phyloP scores from a whole-genome alignment of 2,329 filamentous ascomycete species.

The Parastagonospora nodorum region DNA sequence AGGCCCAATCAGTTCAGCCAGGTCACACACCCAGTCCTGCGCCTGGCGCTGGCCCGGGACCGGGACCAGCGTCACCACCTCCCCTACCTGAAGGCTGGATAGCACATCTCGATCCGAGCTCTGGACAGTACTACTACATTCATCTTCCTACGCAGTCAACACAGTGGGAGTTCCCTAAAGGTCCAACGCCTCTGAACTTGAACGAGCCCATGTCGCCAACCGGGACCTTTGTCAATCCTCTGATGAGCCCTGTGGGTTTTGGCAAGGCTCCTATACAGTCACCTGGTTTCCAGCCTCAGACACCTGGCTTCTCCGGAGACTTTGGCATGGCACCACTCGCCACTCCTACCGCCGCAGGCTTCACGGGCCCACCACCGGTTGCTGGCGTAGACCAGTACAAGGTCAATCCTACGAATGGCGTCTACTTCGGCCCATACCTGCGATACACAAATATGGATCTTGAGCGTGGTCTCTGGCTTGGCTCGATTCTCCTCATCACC shows the following conservation, averaged over 20 bases:
- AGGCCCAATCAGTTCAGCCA: constrained; percentile 27
- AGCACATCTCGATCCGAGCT: constrained; percentile 91
- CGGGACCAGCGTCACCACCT: constrained; percentile 80
- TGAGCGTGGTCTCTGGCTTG: constrained; percentile 86
- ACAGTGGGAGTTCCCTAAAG: constrained; percentile 98
- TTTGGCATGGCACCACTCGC: constrained; percentile 78
- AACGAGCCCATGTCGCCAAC: constrained; percentile 86
- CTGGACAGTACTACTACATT: constrained; percentile 98
- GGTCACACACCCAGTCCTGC: constrained; percentile 49
- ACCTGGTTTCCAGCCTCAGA: constrained; percentile 81
- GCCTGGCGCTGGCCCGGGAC: constrained; percentile 67
- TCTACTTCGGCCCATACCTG: constrained; percentile 96
- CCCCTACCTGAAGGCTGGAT: constrained; percentile 98
- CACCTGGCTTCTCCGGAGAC: constrained; percentile 82
- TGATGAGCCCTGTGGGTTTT: constrained; percentile 47
- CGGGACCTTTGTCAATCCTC: constrained; percentile 53
- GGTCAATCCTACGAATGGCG: constrained; percentile 88
- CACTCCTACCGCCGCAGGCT: constrained; percentile 78
- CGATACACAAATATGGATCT: constrained; percentile 97
- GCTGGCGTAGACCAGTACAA: constrained; percentile 95
- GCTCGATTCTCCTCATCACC: constrained; percentile 90
- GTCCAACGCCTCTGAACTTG: constrained; percentile 84
- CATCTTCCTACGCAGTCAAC: constrained; percentile 93
- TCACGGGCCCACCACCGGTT: constrained; percentile 84
- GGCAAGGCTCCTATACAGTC: constrained; percentile 72